These are phyloP conservation scores for Picea mariana DNA, from an alignment of 83 land plant genomes.

Conservation along the genomic window DNA sequence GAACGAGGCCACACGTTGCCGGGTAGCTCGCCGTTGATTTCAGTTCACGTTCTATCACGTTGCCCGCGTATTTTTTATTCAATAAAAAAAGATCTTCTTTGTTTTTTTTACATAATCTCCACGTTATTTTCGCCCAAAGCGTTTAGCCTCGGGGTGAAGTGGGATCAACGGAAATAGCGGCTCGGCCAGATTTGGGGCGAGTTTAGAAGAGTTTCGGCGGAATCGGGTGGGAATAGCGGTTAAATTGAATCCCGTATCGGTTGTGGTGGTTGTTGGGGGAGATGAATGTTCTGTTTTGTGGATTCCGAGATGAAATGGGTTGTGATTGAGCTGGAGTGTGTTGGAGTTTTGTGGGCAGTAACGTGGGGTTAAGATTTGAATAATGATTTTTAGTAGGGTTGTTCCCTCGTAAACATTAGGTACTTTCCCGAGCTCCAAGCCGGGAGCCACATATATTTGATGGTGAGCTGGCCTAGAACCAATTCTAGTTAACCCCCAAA, in stretches of 20 bases:
- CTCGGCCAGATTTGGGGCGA: background rate
- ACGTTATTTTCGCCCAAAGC: background rate
- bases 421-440: background rate
- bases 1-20: background rate
- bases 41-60: background rate
- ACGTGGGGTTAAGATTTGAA: background rate
- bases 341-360: background rate
- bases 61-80: background rate
- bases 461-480: background rate
- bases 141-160: background rate
- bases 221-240: background rate
- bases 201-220: background rate
- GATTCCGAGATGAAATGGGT: background rate
- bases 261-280: background rate
- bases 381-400: background rate
- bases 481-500: slow-evolving; percentile 8
- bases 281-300: background rate
- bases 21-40: background rate
- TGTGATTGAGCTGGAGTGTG: background rate
- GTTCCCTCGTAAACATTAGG: background rate
- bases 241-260: background rate
- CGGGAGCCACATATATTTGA: background rate
- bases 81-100: background rate
- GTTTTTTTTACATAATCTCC: background rate
- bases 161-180: background rate